Percentiles rank a stretch among this genome's conserved stretches.
phyloP scores from a whole-genome alignment of 331 rosid species.

The Saraca asoca region DNA sequence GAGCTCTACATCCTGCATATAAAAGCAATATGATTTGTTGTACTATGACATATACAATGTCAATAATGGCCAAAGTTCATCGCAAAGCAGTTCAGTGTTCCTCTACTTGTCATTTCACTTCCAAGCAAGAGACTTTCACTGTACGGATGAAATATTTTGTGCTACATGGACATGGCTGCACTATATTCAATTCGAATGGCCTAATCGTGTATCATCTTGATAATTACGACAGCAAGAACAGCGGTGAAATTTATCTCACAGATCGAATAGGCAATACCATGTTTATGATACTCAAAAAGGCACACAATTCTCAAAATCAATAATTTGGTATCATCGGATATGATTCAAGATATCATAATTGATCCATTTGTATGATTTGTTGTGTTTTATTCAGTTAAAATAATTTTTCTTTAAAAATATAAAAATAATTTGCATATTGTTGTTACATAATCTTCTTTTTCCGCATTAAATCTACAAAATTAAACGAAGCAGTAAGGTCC shows the following conservation, averaged over 20 bases:
- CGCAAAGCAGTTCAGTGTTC: conserved; percentile 22
- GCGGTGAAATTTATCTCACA: conserved; percentile 46
- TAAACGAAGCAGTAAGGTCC: no score
- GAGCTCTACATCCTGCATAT: neutral
- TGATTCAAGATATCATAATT: no score
- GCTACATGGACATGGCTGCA: conserved; percentile 39
- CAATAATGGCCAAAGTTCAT: conserved; percentile 34
- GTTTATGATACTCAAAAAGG: conserved; percentile 46
- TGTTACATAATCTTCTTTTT: no score
- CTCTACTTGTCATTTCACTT: conserved; percentile 28
- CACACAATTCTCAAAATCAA: neutral
- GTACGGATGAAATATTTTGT: conserved; percentile 54
- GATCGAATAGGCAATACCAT: conserved; percentile 39
- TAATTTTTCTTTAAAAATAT: no score
- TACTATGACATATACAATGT: neutral
- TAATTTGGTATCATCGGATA: no score
- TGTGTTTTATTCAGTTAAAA: no score
- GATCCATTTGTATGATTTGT: no score
- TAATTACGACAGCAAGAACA: conserved; percentile 39
- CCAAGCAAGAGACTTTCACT: conserved; percentile 49
- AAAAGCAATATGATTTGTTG: neutral
- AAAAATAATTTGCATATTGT: no score
- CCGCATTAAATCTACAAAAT: no score
- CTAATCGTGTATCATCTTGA: conserved; percentile 44
- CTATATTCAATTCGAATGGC: conserved; percentile 45